These are phyloP conservation scores for Leccinum arenicola DNA, from an alignment of 768 basidiomycete species.

Conservation along the genomic window DNA sequence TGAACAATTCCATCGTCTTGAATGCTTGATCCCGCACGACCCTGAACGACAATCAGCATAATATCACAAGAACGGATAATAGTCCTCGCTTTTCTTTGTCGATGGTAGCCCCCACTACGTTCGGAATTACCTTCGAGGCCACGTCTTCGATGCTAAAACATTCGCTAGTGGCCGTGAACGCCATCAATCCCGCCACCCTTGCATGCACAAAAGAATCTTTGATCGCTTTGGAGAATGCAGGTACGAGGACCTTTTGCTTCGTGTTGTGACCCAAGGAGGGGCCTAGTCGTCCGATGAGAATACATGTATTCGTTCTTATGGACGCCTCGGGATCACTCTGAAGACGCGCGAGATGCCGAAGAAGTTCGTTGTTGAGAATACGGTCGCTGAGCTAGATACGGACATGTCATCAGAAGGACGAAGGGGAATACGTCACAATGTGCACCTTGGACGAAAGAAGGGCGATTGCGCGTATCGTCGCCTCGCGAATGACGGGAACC, in stretches of 20 bases:
- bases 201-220: slow-evolving; percentile 93
- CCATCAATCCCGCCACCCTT: slow-evolving; percentile 91
- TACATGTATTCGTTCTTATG: slow-evolving; percentile 96
- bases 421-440: not conserved
- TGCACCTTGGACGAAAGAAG: slow-evolving; percentile 80
- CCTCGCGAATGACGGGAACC: slow-evolving; percentile 90
- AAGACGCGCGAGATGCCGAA: slow-evolving; percentile 88
- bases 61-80: not conserved
- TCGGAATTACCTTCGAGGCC: slow-evolving; percentile 86
- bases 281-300: slow-evolving; percentile 88
- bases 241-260: slow-evolving; percentile 94
- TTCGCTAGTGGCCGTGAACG: slow-evolving; percentile 91
- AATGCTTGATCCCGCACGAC: slow-evolving; percentile 95
- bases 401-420: slow-evolving; percentile 1
- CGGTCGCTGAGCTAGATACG: slow-evolving; percentile 74
- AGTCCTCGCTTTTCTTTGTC: slow-evolving; percentile 87
- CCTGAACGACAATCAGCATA: slow-evolving; percentile 38
- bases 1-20: slow-evolving; percentile 85
- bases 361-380: slow-evolving; percentile 92
- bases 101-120: slow-evolving; percentile 72
- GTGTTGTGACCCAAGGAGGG: slow-evolving; percentile 84
- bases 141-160: slow-evolving; percentile 87
- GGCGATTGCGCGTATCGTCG: slow-evolving; percentile 85
- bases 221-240: slow-evolving; percentile 86
- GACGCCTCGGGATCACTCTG: slow-evolving; percentile 92